Percentiles rank a stretch among this genome's conserved stretches.
phyloP scores from a whole-genome alignment of 257 asterid species.

The Fraxinus anomala region DNA sequence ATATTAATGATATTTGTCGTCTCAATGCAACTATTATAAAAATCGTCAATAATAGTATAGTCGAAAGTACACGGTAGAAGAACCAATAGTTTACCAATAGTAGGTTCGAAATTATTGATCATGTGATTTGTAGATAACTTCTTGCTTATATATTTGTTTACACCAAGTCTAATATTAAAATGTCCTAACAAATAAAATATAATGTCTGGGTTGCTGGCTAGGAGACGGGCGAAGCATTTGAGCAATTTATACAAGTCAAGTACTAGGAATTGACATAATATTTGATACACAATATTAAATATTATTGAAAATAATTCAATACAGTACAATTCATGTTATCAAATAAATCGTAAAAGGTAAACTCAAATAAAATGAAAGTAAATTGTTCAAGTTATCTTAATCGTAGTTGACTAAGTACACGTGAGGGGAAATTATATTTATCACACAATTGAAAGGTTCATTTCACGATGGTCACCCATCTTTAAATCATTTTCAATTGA shows the following conservation, averaged over 20 bases:
- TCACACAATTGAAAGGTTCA: background rate
- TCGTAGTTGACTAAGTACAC: background rate
- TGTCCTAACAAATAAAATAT: background rate
- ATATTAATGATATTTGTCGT: background rate
- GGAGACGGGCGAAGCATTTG: background rate
- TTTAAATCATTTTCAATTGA: background rate
- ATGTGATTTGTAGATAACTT: constrained; percentile 24
- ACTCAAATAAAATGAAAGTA: background rate
- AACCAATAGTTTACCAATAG: background rate
- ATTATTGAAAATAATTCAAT: background rate
- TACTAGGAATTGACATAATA: too few relatives aligned
- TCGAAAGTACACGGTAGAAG: background rate
- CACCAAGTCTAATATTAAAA: constrained; percentile 22
- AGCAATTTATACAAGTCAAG: background rate
- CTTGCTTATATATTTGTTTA: constrained; percentile 1
- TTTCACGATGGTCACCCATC: background rate
- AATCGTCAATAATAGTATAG: background rate
- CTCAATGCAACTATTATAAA: background rate
- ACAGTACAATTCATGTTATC: background rate
- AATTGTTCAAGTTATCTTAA: background rate
- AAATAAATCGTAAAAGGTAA: background rate
- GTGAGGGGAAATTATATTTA: background rate
- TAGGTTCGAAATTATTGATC: constrained; percentile 30
- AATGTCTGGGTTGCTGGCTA: background rate
- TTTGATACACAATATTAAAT: too few relatives aligned